Conservation (phyloP, 2,329 filamentous ascomycete species). For the Periglandula ipomoeae region DNA sequence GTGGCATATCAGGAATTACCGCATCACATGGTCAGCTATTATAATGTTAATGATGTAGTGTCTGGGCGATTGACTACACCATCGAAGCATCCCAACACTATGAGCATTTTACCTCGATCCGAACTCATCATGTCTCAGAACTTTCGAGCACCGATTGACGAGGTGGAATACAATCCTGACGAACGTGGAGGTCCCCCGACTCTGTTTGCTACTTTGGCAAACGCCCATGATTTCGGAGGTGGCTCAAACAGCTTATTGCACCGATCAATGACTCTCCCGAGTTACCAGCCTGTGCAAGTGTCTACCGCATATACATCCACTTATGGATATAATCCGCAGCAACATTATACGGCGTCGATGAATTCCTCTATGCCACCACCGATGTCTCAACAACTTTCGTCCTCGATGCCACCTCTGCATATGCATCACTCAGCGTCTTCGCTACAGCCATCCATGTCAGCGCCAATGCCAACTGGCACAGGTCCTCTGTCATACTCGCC, state of each 20-base stretch:
- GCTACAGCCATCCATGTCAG: slow-evolving; percentile 10
- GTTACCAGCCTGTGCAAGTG: slow-evolving; percentile 9
- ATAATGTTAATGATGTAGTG: slow-evolving; percentile 71
- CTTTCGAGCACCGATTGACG: slow-evolving; percentile 58
- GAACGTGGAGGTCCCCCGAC: slow-evolving; percentile 3
- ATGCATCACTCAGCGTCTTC: slow-evolving; percentile 9
- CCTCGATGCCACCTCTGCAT: slow-evolving; percentile 1
- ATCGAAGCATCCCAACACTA: slow-evolving; percentile 30
- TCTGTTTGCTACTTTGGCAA: slow-evolving; percentile 9
- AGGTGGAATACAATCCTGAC: slow-evolving; percentile 32
- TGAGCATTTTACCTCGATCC: slow-evolving; percentile 41
- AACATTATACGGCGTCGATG: slow-evolving; percentile 6
- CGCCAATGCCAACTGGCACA: slow-evolving; percentile 7
- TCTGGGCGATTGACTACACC: slow-evolving; percentile 50
- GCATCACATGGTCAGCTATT: slow-evolving; percentile 86
- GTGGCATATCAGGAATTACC: slow-evolving; percentile 64
- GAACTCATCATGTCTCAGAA: slow-evolving; percentile 54
- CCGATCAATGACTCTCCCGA: slow-evolving; percentile 17
- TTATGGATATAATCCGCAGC: slow-evolving; percentile 9
- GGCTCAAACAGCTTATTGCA: slow-evolving; percentile 13
- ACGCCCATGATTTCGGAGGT: slow-evolving; percentile 9
- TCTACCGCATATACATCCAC: neutral
- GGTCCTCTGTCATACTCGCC: slow-evolving; percentile 2
- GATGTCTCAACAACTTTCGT: slow-evolving; percentile 5
- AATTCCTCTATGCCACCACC: slow-evolving; percentile 4